phyloP scores from a whole-genome alignment of 2,329 filamentous ascomycete species.

The Penicillium carneum region DNA sequence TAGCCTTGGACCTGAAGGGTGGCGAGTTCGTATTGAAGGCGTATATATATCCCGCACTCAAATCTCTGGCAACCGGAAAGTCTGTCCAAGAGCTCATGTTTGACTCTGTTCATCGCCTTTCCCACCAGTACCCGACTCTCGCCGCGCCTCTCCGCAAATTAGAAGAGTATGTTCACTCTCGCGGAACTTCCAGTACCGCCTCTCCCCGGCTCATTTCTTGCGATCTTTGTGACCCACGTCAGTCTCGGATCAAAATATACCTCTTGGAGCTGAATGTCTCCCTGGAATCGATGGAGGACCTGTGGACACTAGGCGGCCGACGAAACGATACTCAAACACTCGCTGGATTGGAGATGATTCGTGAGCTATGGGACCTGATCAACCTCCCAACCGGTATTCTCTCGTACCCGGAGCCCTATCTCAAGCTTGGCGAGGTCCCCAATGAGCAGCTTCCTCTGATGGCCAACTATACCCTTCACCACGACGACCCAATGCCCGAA shows the following conservation, averaged over 20 bases:
- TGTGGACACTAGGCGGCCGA: slow-evolving; percentile 28
- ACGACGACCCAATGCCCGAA: slow-evolving; percentile 20
- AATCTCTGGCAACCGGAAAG: slow-evolving; percentile 23
- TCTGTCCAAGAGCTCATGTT: slow-evolving; percentile 24
- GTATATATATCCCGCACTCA: slow-evolving; percentile 28
- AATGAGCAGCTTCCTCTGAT: slow-evolving; percentile 24
- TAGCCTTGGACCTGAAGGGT: slow-evolving; percentile 22
- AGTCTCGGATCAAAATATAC: slow-evolving; percentile 29
- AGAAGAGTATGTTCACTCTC: slow-evolving; percentile 4
- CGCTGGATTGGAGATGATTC: slow-evolving; percentile 20
- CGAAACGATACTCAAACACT: slow-evolving; percentile 3
- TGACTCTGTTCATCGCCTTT: slow-evolving; percentile 15
- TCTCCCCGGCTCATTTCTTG: slow-evolving; percentile 21
- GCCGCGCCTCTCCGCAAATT: neutral
- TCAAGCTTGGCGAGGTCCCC: slow-evolving; percentile 8
- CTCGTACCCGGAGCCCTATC: neutral
- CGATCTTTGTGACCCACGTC: slow-evolving; percentile 24
- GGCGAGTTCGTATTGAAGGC: slow-evolving; percentile 20
- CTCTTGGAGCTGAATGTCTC: slow-evolving; percentile 23
- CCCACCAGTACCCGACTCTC: neutral
- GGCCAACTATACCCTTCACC: slow-evolving; percentile 27
- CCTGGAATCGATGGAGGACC: slow-evolving; percentile 12
- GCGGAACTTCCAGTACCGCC: neutral
- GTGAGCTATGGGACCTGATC: slow-evolving; percentile 27
- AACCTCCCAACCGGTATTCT: slow-evolving; percentile 11